Evolutionary conservation across 371 early-diverging fungal genomes (phyloP).

Genomic region (Apophysomyces trapeziformis): DNA sequence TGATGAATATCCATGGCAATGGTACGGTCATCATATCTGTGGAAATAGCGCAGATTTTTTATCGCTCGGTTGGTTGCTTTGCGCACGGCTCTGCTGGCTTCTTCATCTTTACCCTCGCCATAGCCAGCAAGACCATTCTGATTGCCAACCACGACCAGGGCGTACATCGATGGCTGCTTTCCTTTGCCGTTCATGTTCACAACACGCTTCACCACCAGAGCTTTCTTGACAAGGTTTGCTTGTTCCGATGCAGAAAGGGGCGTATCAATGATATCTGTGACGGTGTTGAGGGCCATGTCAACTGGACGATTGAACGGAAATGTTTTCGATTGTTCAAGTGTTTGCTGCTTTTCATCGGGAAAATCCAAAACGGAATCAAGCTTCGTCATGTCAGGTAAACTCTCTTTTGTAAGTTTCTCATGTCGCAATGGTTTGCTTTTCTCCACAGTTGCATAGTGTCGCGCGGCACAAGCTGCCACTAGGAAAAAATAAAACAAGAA

Average conservation of each 20-base stretch:
- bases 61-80: conserved; percentile 92
- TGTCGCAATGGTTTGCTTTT: conserved; percentile 33
- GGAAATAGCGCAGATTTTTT: conserved; percentile 83
- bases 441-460: conserved; percentile 39
- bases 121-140: conserved; percentile 94
- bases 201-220: conserved; percentile 77
- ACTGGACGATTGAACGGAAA: conserved; percentile 47
- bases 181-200: conserved; percentile 89
- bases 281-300: conserved; percentile 44
- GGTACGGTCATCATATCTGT: conserved; percentile 95
- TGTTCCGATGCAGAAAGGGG: conserved; percentile 39
- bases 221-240: conserved; percentile 67
- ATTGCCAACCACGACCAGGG: conserved; percentile 95
- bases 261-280: conserved; percentile 46
- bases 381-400: conserved; percentile 44
- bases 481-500: neutral
- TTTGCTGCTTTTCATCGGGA: conserved; percentile 22
- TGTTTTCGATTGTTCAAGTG: conserved; percentile 42
- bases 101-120: conserved; percentile 91
- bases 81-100: conserved; percentile 79
- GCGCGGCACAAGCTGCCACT: conserved; percentile 16
- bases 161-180: conserved; percentile 84
- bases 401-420: conserved; percentile 27
- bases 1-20: conserved; percentile 86
- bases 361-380: conserved; percentile 52